Percentiles rank a stretch among this genome's conserved stretches.
Evolutionary conservation across 2,329 filamentous ascomycete species (phyloP).

Genomic region (Fusarium sp.): DNA sequence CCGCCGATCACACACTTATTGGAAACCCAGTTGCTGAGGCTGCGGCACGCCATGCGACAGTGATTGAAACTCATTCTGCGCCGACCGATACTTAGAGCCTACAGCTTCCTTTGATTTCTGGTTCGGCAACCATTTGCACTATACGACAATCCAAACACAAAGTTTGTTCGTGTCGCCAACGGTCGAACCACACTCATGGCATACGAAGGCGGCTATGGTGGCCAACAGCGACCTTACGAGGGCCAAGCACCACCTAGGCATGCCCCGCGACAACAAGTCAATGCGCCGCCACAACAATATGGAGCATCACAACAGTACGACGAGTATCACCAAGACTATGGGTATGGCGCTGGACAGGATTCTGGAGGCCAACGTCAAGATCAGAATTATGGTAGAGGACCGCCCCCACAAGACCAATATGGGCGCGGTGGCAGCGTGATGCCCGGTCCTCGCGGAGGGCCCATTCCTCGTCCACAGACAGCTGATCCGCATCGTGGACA

Average conservation of each 20-base stretch:
- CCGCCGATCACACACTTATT: constrained; percentile 36
- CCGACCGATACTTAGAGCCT: constrained; percentile 8
- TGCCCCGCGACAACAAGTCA: constrained; percentile 50
- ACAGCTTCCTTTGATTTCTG: not conserved
- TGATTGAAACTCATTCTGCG: constrained; percentile 33
- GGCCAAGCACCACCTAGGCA: constrained; percentile 56
- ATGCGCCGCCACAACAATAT: constrained; percentile 48
- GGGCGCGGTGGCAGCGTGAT: constrained; percentile 55
- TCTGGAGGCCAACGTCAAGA: constrained; percentile 56
- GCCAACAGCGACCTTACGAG: constrained; percentile 60
- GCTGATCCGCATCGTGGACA: constrained; percentile 51
- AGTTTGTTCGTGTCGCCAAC: not conserved
- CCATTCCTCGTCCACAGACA: constrained; percentile 54
- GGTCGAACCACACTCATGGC: constrained; percentile 53
- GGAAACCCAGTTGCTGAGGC: constrained; percentile 33
- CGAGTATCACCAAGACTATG: constrained; percentile 58
- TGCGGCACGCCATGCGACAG: constrained; percentile 44
- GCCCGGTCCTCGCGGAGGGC: constrained; percentile 56
- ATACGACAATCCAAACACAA: not conserved
- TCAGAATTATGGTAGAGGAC: constrained; percentile 56
- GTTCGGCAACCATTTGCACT: not conserved
- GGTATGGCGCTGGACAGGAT: constrained; percentile 54
- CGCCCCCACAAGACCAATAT: constrained; percentile 55
- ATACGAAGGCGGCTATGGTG: constrained; percentile 58
- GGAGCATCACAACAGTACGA: constrained; percentile 55